Conservation (phyloP, 2,329 filamentous ascomycete genomes). For the Cercospora brassicicola region DNA sequence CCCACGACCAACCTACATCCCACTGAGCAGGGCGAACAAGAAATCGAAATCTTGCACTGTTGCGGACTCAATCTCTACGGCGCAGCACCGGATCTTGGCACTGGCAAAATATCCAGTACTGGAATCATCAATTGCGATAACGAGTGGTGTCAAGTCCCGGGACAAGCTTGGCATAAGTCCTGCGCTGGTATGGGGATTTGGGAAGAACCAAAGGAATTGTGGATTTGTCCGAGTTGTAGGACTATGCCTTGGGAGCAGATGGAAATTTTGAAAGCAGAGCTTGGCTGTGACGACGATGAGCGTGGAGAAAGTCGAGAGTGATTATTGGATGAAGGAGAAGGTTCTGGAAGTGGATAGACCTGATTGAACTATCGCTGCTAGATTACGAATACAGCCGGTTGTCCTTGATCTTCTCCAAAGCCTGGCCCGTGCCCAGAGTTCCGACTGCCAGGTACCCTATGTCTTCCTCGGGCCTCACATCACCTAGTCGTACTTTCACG, state of each 20-base stretch:
- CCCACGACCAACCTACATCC: neutral
- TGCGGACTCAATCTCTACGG: conserved; percentile 1
- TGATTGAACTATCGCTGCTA: neutral
- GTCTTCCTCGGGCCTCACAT: neutral
- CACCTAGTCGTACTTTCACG: neutral
- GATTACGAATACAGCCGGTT: neutral
- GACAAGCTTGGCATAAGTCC: conserved; percentile 4
- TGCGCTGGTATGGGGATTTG: neutral
- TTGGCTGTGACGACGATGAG: neutral
- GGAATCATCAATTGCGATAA: conserved; percentile 1
- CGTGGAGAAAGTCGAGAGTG: neutral
- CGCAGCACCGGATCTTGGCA: neutral
- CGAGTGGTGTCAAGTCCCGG: conserved; percentile 3
- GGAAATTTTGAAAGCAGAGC: neutral
- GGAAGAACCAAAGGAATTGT: neutral
- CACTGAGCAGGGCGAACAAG: neutral
- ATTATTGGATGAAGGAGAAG: neutral
- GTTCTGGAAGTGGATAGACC: neutral
- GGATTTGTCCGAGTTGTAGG: conserved; percentile 3
- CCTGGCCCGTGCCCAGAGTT: neutral
- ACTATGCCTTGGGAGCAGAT: neutral
- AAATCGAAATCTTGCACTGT: neutral
- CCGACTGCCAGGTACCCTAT: neutral
- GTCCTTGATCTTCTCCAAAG: neutral
- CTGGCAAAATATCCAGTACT: neutral